These are phyloP conservation scores for Ganoderma lucidum DNA, from an alignment of 1,284 basidiomycete species.

Conservation along the genomic window DNA sequence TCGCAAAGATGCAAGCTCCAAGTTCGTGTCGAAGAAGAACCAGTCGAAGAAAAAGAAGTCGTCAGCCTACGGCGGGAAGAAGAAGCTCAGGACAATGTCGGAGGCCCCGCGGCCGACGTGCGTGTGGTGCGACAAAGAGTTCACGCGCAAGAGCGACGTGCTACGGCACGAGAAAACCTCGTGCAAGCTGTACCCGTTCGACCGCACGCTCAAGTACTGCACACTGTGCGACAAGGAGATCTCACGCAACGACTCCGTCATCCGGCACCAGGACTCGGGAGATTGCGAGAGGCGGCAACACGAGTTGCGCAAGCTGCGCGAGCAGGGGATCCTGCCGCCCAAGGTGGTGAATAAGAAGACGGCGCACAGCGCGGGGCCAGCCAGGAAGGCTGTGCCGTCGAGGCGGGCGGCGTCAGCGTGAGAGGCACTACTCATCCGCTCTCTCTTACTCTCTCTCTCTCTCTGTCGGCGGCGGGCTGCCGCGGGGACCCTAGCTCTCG, in stretches of 20 bases:
- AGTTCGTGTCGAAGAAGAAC: conserved; percentile 7
- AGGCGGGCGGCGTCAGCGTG: background rate
- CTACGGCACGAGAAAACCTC: conserved; percentile 16
- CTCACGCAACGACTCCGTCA: conserved; percentile 20
- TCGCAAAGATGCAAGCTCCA: conserved; percentile 7
- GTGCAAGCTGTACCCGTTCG: conserved; percentile 11
- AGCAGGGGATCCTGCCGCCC: background rate
- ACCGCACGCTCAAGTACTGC: conserved; percentile 1
- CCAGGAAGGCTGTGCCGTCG: background rate
- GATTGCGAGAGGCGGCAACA: conserved; percentile 6
- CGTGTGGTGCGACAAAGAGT: conserved; percentile 14
- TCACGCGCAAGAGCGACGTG: conserved; percentile 20
- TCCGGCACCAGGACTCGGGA: conserved; percentile 16
- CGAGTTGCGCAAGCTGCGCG: background rate
- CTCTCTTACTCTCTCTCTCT: background rate
- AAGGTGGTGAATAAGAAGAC: too few species aligned
- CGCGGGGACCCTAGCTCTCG: too few species aligned
- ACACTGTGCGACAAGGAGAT: conserved; percentile 10
- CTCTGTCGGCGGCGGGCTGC: background rate
- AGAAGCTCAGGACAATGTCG: conserved; percentile 1
- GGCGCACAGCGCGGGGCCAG: too few species aligned
- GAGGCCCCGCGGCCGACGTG: background rate
- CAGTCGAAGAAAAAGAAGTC: background rate
- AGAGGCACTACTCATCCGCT: too few species aligned
- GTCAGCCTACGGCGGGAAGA: conserved; percentile 2